A percentile compares a stretch with the other conserved stretches of the same genome.
These are phyloP conservation scores for Microcos paniculata DNA, from an alignment of 345 rosid genomes.

Conservation along the genomic window DNA sequence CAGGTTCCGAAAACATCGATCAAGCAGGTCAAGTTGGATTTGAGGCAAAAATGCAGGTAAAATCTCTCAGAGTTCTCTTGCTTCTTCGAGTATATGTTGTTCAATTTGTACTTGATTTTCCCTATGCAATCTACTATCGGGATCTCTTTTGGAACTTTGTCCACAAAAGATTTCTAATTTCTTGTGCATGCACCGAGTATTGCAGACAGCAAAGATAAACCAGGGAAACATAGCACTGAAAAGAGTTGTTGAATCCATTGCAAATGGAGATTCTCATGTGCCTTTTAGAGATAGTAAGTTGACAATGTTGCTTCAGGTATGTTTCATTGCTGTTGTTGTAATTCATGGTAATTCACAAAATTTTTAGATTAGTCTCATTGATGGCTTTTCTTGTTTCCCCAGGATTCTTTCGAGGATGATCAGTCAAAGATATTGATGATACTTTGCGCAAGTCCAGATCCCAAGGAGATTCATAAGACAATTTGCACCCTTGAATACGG, in stretches of 20 bases:
- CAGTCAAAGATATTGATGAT: slow-evolving; percentile 93
- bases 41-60: slow-evolving; percentile 99
- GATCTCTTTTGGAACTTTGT: neutral
- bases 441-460: slow-evolving; percentile 96
- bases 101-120: neutral
- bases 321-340: neutral
- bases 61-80: neutral
- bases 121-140: neutral
- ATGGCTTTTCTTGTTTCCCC: neutral
- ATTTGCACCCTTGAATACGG: slow-evolving; percentile 96
- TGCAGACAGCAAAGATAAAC: slow-evolving; percentile 94
- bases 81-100: neutral
- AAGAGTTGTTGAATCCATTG: slow-evolving; percentile 97
- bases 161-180: neutral
- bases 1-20: slow-evolving; percentile 97
- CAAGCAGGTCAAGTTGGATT: slow-evolving; percentile 92
- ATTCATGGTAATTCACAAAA: neutral
- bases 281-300: slow-evolving; percentile 98
- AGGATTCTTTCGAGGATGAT: slow-evolving; percentile 99
- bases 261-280: slow-evolving; percentile 97
- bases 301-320: slow-evolving; percentile 94
- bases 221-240: slow-evolving; percentile 93
- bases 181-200: neutral
- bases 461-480: slow-evolving; percentile 92
- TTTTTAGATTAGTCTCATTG: neutral